Evolutionary conservation across 1,139 yeast genomes (phyloP), one percentile per base, ranked within the genome.

Genomic region (Candida dubliniensis): DNA sequence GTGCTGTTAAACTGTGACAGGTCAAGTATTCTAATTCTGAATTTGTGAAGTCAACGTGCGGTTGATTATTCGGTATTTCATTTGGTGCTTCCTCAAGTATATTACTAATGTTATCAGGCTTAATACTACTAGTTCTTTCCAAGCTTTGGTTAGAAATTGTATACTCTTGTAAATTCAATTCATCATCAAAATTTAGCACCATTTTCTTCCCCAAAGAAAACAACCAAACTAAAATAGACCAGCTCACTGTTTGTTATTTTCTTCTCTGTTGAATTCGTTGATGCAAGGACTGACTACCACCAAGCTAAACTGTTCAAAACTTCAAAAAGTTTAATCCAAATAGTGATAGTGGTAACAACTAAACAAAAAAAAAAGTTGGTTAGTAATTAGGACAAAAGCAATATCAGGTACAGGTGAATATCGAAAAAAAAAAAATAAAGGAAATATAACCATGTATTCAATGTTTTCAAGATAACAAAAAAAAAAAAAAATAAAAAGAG

Each of bases 21-120:
- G 47, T 41, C 25, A 44, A 36, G 23, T 43, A 47, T 8, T 45
- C 48, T 46, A 47, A 45, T 25, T 46, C 51, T 2, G 42, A 31
- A 23, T 34, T 36, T 13, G 38, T 37, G 24, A 43, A 36, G 14
- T 42, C 40, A 29, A 38, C 25, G 8, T 38, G 12, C 14, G n/a
- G n/a, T 8, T 32, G 34, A 14, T 32, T 13, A 13, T 18, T 14
- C 11, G 24, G 24, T 12, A 23, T 15, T 27, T 27, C 30, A n/a
- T 27, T 12, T 30, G 32, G 13, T n/a, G n/a, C 14, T 30, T 27
- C 30, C 7, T 9, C n/a, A 10, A 27, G 30, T 18, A 5, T 18
- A 12, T n/a, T 13, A 24, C 12, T 30, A 8, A 7, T 15, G 11
- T 23, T 37, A 11, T 37, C 40, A 7, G 23, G 34, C 13, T 37